Evolutionary conservation across 2,329 filamentous ascomycete genomes (phyloP).

Genomic region (Monilinia vaccinii-corymbosi): DNA sequence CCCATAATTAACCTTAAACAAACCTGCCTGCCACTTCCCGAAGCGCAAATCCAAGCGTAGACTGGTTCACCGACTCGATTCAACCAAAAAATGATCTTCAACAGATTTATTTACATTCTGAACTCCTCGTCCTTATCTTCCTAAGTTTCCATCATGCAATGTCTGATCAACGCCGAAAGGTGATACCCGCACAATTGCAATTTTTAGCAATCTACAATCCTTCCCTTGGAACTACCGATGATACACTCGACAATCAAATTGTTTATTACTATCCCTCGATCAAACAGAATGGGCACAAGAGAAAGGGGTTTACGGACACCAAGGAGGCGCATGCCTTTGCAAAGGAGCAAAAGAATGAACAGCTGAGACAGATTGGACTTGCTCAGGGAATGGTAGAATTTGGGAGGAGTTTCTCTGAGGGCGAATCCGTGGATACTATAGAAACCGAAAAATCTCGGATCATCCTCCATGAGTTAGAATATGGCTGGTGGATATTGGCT

Average conservation of each 20-base stretch:
- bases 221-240: slow-evolving; percentile 54
- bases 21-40: not conserved
- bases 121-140: not conserved
- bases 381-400: slow-evolving; percentile 97
- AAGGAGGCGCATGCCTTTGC: slow-evolving; percentile 27
- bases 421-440: slow-evolving; percentile 68
- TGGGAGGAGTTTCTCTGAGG: slow-evolving; percentile 75
- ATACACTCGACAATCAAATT: slow-evolving; percentile 65
- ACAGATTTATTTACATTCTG: not conserved
- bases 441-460: slow-evolving; percentile 87
- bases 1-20: not conserved
- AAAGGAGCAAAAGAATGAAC: slow-evolving; percentile 70
- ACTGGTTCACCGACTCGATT: not conserved
- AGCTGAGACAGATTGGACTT: slow-evolving; percentile 83
- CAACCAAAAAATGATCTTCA: not conserved
- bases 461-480: slow-evolving; percentile 77
- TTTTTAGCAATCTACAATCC: slow-evolving; percentile 97
- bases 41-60: not conserved
- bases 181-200: slow-evolving; percentile 67
- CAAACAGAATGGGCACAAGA: slow-evolving; percentile 7
- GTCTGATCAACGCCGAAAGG: slow-evolving; percentile 20
- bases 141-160: slow-evolving; percentile 21
- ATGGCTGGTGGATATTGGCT: slow-evolving; percentile 91
- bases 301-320: not conserved
- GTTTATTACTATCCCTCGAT: slow-evolving; percentile 64